Conservation (phyloP, 306 rosid genomes). For the Cucurbita ficifolia region DNA sequence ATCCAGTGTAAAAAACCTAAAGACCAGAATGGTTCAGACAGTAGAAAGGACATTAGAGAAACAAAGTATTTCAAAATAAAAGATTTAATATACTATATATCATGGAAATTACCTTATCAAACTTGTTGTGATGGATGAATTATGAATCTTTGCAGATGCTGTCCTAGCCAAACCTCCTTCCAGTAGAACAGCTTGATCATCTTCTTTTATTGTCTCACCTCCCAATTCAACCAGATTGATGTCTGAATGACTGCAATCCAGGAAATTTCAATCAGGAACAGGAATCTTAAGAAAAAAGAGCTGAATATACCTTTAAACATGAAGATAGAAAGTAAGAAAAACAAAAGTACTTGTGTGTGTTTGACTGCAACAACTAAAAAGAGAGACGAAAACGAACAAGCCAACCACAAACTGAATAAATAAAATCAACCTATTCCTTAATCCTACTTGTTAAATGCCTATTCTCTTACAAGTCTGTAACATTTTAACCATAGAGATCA, state of each 20-base stretch:
- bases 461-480: neutral
- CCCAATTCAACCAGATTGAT: slow-evolving; percentile 64
- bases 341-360: neutral
- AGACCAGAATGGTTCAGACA: slow-evolving; percentile 16
- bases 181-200: slow-evolving; percentile 66
- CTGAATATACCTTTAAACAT: neutral
- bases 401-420: neutral
- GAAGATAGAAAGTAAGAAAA: neutral
- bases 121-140: slow-evolving; percentile 51
- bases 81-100: neutral
- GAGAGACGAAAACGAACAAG: neutral
- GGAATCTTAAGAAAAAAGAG: neutral
- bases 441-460: neutral
- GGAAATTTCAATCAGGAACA: slow-evolving; percentile 11
- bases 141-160: slow-evolving; percentile 53
- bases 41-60: slow-evolving; percentile 13
- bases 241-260: slow-evolving; percentile 73
- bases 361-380: neutral
- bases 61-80: slow-evolving; percentile 13
- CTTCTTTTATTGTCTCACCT: slow-evolving; percentile 62
- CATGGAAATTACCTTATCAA: slow-evolving; percentile 50
- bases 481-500: neutral
- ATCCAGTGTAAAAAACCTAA: slow-evolving; percentile 85
- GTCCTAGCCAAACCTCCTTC: slow-evolving; percentile 79
- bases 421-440: neutral